A percentile compares a stretch with the other conserved stretches of the same genome.
phyloP scores from a whole-genome alignment of 768 basidiomycete genomes.

The Mycena latifolia region DNA sequence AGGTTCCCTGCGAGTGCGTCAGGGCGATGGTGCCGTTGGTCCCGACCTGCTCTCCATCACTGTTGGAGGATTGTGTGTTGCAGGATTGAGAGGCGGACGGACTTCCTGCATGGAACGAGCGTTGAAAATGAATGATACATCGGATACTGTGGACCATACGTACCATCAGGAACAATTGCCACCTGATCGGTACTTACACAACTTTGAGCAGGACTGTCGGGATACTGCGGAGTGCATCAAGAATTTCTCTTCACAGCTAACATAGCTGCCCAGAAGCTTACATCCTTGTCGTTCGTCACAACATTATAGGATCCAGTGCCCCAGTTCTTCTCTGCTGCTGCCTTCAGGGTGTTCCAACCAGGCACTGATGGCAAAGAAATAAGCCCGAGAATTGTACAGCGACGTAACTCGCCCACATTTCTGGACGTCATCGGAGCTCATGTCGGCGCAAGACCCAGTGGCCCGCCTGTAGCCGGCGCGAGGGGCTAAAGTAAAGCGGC shows the following conservation, averaged over 20 bases:
- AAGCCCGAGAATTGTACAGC: no score
- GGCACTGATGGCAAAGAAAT: conserved; percentile 4
- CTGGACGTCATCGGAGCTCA: conserved; percentile 19
- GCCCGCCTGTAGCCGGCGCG: no score
- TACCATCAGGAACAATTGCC: conserved; percentile 2
- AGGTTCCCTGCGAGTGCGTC: conserved; percentile 7
- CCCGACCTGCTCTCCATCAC: conserved; percentile 12
- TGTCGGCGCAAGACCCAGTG: not conserved
- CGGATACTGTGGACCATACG: not conserved
- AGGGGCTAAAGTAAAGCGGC: not conserved
- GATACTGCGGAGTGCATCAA: not conserved
- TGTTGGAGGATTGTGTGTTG: conserved; percentile 2
- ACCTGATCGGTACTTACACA: conserved; percentile 1
- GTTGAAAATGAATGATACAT: not conserved
- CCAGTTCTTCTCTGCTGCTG: conserved; percentile 24
- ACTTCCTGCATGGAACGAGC: not conserved
- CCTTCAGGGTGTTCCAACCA: conserved; percentile 26
- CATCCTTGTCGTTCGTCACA: conserved; percentile 28
- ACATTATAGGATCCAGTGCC: conserved; percentile 23
- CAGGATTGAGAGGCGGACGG: not conserved
- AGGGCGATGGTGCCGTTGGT: no score
- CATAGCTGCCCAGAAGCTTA: not conserved
- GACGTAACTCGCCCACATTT: not conserved
- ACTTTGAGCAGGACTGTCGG: conserved; percentile 2
- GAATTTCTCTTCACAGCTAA: not conserved